These are phyloP conservation scores for Artemisia annua DNA, from an alignment of 129 eudicot genomes.

Conservation along the genomic window DNA sequence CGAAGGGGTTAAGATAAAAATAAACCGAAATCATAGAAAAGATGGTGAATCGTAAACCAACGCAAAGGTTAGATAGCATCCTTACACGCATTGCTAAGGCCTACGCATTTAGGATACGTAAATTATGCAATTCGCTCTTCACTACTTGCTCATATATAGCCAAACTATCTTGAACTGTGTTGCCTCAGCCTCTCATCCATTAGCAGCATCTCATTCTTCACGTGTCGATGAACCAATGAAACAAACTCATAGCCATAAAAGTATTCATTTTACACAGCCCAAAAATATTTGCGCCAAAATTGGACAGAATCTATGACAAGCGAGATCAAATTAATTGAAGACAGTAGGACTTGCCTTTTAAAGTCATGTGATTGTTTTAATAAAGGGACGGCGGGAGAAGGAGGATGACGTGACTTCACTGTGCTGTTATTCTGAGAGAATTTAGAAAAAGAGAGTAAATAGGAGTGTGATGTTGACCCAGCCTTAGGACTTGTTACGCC, in stretches of 20 bases:
- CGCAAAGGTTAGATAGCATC: not conserved
- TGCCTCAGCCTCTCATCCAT: slow-evolving; percentile 11
- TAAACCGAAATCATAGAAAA: not conserved
- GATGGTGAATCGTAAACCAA: not conserved
- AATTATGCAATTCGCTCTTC: not conserved
- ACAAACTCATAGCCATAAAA: not conserved
- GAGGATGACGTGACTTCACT: not conserved
- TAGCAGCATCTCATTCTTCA: not conserved
- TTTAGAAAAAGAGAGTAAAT: not conserved
- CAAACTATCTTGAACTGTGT: not conserved
- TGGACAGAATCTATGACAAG: not conserved
- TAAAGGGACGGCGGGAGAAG: slow-evolving; percentile 2
- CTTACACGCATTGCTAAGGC: not conserved
- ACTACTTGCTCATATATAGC: not conserved
- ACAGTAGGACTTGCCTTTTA: not conserved
- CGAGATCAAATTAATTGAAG: not conserved
- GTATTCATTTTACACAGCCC: not conserved
- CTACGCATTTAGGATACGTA: not conserved
- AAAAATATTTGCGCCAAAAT: too few relatives aligned
- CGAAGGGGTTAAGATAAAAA: too few relatives aligned
- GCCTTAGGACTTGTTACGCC: slow-evolving; percentile 4
- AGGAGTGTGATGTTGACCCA: not conserved
- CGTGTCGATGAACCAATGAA: not conserved
- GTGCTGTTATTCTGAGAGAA: not conserved
- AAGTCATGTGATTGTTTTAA: not conserved